Evolutionary conservation across 306 rosid species (phyloP), one percentile per base, ranked within the genome.

Genomic region (Prunus persica): DNA sequence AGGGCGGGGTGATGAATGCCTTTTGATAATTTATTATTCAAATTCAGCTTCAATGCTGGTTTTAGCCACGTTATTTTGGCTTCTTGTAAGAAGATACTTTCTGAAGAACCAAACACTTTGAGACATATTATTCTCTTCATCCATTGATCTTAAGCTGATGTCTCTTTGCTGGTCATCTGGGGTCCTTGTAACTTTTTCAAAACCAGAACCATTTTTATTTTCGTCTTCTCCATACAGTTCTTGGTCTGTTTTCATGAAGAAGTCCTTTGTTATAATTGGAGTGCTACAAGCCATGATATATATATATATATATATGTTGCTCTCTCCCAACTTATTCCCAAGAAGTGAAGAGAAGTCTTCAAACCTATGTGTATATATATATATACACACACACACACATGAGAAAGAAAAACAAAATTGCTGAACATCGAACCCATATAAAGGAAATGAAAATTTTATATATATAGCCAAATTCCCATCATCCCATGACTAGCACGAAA

Each of bases 31-130:
- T 47, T 71, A 7, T 8, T 38, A 58, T 24, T 62, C 41, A 20
- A 5, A 20, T 1, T 34, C 25, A 18, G 2, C 72, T 14, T 78
- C 58, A 71, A 54, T 38, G 50, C 22, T 77, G 12, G 67, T 65
- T 68, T 34, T 51, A 0, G 73, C 24, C 7, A n/a, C 43, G 41
- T 67, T 69, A n/a, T 58, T 75, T 58, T 75, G 78, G 50, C 52
- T 30, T 50, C 66, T 79, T 38, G 47, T 65, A 19, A 60, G 34
- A 3, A 82, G 77, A 58, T 75, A 78, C 61, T 83, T 83, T 72
- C 58, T 75, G 65, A 83, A 83, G 64, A 82, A 56, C 72, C 75
- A 64, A 27, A 82, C 51, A 22, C 57, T 78, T 34, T 77, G 72
- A 28, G 85, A 78, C 76, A 55, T 69, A 6, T 6, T 76, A 71